Percentiles rank a stretch among this genome's conserved stretches.
Conservation (phyloP, 2,329 filamentous ascomycete genomes). For the Talaromyces sp. region DNA sequence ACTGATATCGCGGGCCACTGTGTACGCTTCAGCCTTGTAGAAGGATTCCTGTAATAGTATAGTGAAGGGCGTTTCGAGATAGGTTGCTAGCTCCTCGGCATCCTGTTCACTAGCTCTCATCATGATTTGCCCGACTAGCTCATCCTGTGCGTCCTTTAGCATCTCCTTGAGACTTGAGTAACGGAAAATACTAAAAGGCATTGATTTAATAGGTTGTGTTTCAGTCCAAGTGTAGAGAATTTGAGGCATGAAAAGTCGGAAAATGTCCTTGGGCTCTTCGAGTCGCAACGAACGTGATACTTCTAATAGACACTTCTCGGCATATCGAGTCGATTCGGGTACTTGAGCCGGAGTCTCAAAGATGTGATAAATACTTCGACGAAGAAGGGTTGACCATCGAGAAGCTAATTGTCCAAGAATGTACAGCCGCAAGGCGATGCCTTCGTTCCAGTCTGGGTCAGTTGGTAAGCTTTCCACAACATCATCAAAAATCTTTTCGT, state of each 20-base stretch:
- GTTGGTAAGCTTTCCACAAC: constrained; percentile 75
- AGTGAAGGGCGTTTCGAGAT: constrained; percentile 53
- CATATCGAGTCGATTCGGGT: constrained; percentile 62
- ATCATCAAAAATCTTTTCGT: constrained; percentile 81
- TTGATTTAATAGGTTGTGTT: constrained; percentile 60
- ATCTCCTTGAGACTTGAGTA: constrained; percentile 68
- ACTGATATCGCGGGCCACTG: constrained; percentile 70
- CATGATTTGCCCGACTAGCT: constrained; percentile 74
- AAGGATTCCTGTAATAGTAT: constrained; percentile 68
- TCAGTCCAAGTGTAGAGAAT: constrained; percentile 89
- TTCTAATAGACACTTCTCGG: constrained; percentile 64
- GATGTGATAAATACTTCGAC: constrained; percentile 86
- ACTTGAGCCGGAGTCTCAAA: constrained; percentile 84
- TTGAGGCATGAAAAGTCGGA: constrained; percentile 81
- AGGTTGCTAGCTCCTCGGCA: constrained; percentile 57
- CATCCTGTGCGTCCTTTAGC: constrained; percentile 66
- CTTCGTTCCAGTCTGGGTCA: constrained; percentile 69
- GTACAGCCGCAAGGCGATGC: constrained; percentile 78
- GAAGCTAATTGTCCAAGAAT: constrained; percentile 75
- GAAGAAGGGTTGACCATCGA: constrained; percentile 78
- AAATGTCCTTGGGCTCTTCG: constrained; percentile 65
- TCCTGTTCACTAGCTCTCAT: constrained; percentile 73
- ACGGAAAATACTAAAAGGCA: constrained; percentile 83
- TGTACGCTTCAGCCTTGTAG: constrained; percentile 75
- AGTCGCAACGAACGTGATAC: constrained; percentile 67